Evolutionary conservation across 495 filamentous ascomycete species (phyloP), one percentile per base, ranked within the genome.

Genomic region (Penicillium simplicissimum): DNA sequence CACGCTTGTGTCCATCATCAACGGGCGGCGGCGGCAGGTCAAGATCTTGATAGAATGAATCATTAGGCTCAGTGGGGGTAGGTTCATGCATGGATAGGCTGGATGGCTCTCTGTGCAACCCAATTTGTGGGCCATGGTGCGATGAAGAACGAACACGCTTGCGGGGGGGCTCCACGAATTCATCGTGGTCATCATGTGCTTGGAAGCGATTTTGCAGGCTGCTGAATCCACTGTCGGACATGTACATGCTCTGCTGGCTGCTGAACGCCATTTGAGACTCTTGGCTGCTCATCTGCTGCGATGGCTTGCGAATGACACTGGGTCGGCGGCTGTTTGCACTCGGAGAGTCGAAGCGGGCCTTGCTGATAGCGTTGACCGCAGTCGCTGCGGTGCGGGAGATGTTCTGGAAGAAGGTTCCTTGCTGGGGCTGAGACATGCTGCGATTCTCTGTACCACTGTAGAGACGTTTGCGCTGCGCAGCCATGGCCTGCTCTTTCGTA

Each of bases 401-500:
- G 69, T 95, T 96, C 67, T 93, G 90, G 77, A 98, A 98, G 67
- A 97, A 95, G 0, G 96, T 96, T 10, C 90, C 92, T 61, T 86
- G 84, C 10, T 84, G 76, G 14, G 85, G 82, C 57, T 89, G 80
- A 36, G 85, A 87, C 64, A 85, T 84, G 19, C 77, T 73, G 42
- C 90, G 87, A 49, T 78, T 87, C 34, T 96, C 88, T 21, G 86
- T 80, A 43, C 83, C 84, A 21, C 86, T 86, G 65, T 90, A 96
- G 68, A 97, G 91, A 58, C 93, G 85, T 71, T 98, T 98, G 59
- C 95, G 81, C 71, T 96, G 92, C 14, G 96, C 96, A 31, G 95
- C 96, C 95, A 97, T 96, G 55, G 95, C 95, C 75, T 98, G 95
- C 76, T 98, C 95, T 73, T 98, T 98, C n/a, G 95, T 98, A 0